Conservation (phyloP, 1,284 basidiomycete genomes). For the Sanghuangporus weigelae region DNA sequence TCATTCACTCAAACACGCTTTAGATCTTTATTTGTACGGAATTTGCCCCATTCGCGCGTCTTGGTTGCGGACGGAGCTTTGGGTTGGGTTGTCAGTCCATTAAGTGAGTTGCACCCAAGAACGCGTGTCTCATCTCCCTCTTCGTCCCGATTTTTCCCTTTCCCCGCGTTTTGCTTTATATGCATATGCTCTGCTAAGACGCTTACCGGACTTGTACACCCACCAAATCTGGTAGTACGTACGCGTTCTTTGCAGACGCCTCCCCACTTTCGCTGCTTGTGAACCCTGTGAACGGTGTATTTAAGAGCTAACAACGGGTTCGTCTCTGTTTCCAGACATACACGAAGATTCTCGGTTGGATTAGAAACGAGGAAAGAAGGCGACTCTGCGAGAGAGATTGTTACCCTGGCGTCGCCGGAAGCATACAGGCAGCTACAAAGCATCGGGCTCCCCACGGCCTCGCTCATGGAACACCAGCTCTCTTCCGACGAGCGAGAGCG, state of each 20-base stretch:
- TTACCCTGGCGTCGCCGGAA: slow-evolving; percentile 17
- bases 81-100: not conserved
- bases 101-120: not conserved
- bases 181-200: not conserved
- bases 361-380: not conserved
- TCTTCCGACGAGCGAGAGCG: slow-evolving; percentile 23
- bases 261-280: not conserved
- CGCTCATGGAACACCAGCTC: slow-evolving; percentile 16
- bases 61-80: not conserved
- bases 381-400: not conserved
- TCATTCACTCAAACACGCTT: too few species aligned
- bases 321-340: not conserved
- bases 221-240: not conserved
- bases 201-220: not conserved
- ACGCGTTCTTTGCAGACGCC: not conserved
- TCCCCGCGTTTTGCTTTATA: not conserved
- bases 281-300: not conserved
- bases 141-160: not conserved
- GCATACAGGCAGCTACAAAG: slow-evolving; percentile 16
- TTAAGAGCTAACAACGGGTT: not conserved
- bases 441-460: slow-evolving; percentile 14
- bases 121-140: not conserved
- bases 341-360: not conserved
- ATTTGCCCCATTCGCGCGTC: not conserved
- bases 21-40: too few species aligned